Conservation (phyloP, 1,284 basidiomycete genomes). For the Termitomyces sp. region DNA sequence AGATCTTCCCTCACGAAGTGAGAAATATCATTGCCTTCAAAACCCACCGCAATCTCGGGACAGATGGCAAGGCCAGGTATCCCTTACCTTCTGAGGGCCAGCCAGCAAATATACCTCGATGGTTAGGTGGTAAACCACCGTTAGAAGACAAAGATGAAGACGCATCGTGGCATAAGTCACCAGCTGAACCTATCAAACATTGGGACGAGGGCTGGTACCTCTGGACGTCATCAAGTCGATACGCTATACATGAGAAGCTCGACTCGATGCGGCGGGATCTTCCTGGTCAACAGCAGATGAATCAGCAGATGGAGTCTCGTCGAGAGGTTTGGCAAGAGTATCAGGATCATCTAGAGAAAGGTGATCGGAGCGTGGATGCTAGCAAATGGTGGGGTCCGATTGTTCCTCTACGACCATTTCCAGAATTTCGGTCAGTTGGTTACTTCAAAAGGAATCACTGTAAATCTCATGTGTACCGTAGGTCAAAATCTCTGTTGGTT, state of each 20-base stretch:
- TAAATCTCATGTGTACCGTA: conserved; percentile 17
- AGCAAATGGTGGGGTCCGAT: conserved; percentile 35
- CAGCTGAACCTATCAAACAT: conserved; percentile 35
- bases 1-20: conserved; percentile 69
- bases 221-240: conserved; percentile 55
- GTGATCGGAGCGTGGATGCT: conserved; percentile 18
- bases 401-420: conserved; percentile 31
- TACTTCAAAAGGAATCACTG: neutral
- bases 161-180: conserved; percentile 15
- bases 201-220: conserved; percentile 76
- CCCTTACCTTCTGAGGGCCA: conserved; percentile 64
- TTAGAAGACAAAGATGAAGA: conserved; percentile 19
- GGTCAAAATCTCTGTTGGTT: conserved; percentile 34
- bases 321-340: conserved; percentile 46
- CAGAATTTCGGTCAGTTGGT: conserved; percentile 32
- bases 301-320: conserved; percentile 34
- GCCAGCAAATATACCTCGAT: conserved; percentile 36
- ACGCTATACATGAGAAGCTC: conserved; percentile 51
- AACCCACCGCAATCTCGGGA: conserved; percentile 31
- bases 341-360: conserved; percentile 34
- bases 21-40: conserved; percentile 48
- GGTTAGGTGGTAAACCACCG: conserved; percentile 33
- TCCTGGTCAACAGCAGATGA: conserved; percentile 40
- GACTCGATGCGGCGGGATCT: conserved; percentile 55
- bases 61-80: conserved; percentile 43